phyloP scores from a whole-genome alignment of 257 asterid genomes.

The Lithospermum erythrorhizon region DNA sequence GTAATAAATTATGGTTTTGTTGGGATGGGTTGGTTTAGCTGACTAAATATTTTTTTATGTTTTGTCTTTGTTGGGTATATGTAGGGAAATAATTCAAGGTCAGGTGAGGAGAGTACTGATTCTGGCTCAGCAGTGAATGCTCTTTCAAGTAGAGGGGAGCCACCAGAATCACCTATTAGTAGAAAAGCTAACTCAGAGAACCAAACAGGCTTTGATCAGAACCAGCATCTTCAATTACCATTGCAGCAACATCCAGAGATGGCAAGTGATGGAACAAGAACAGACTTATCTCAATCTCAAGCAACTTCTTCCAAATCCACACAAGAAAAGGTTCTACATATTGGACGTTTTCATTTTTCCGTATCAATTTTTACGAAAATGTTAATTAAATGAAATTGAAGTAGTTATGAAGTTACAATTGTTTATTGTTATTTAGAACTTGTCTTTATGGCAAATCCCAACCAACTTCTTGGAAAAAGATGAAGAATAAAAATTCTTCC shows the following conservation, averaged over 20 bases:
- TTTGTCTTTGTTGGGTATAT: slow-evolving; percentile 12
- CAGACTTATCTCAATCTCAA: slow-evolving; percentile 25
- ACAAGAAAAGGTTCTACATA: slow-evolving; percentile 50
- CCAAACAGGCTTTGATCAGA: slow-evolving; percentile 17
- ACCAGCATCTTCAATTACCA: slow-evolving; percentile 24
- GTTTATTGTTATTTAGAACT: slow-evolving; percentile 5
- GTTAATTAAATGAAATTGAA: no score
- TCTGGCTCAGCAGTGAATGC: slow-evolving; percentile 58
- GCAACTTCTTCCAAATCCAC: slow-evolving; percentile 29
- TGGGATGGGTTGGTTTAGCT: not conserved
- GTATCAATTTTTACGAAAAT: no score
- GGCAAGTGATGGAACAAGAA: slow-evolving; percentile 32
- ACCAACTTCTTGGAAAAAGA: slow-evolving; percentile 23
- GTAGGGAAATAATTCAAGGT: slow-evolving; percentile 59
- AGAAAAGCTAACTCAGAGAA: slow-evolving; percentile 26
- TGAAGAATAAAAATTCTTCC: slow-evolving; percentile 15
- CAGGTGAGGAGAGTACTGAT: slow-evolving; percentile 74
- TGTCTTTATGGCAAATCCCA: slow-evolving; percentile 22
- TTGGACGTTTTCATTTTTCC: not conserved
- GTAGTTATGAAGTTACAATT: slow-evolving; percentile 18
- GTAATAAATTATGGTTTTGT: not conserved
- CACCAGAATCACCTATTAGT: slow-evolving; percentile 63
- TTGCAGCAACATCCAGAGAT: slow-evolving; percentile 34
- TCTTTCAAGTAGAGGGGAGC: slow-evolving; percentile 32
- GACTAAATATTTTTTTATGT: not conserved